Percentiles rank a stretch among this genome's conserved stretches.
phyloP scores from a whole-genome alignment of 495 filamentous ascomycete genomes.

The Tuber melanosporum region DNA sequence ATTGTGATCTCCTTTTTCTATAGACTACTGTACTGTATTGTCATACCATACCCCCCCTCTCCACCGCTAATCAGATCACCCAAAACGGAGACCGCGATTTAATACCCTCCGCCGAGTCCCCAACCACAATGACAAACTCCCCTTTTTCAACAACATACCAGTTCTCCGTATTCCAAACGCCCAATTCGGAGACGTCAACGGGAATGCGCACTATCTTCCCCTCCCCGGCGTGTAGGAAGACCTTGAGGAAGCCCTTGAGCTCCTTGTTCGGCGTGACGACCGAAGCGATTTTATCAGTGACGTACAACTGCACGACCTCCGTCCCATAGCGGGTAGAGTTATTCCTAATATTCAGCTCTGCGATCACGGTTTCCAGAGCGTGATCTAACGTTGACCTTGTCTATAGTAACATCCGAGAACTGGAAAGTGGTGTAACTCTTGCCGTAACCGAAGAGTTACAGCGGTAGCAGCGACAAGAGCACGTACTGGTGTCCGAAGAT shows the following conservation, averaged over 20 bases:
- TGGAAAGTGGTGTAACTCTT: conserved; percentile 58
- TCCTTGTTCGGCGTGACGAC: conserved; percentile 59
- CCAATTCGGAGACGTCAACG: conserved; percentile 50
- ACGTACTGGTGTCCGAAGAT: conserved; percentile 63
- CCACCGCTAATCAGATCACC: conserved; percentile 14
- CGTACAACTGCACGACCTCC: conserved; percentile 65
- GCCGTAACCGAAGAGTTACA: conserved; percentile 67
- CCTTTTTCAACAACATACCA: conserved; percentile 66
- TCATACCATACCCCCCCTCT: neutral
- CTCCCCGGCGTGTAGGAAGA: conserved; percentile 54
- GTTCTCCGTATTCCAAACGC: conserved; percentile 56
- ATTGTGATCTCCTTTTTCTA: neutral
- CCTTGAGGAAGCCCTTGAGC: conserved; percentile 65
- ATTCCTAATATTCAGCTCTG: conserved; percentile 56
- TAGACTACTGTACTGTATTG: neutral
- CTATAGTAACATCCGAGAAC: conserved; percentile 50
- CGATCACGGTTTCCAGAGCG: conserved; percentile 48
- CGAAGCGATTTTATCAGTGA: conserved; percentile 56
- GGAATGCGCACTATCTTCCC: conserved; percentile 54
- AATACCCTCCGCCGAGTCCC: conserved; percentile 39
- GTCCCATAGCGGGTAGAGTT: conserved; percentile 52
- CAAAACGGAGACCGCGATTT: conserved; percentile 27
- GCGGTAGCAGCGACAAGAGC: conserved; percentile 51
- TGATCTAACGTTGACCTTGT: conserved; percentile 45
- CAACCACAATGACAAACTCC: conserved; percentile 55